phyloP scores from a whole-genome alignment of 1,284 basidiomycete species.

The Bondarzewia mesenterica region DNA sequence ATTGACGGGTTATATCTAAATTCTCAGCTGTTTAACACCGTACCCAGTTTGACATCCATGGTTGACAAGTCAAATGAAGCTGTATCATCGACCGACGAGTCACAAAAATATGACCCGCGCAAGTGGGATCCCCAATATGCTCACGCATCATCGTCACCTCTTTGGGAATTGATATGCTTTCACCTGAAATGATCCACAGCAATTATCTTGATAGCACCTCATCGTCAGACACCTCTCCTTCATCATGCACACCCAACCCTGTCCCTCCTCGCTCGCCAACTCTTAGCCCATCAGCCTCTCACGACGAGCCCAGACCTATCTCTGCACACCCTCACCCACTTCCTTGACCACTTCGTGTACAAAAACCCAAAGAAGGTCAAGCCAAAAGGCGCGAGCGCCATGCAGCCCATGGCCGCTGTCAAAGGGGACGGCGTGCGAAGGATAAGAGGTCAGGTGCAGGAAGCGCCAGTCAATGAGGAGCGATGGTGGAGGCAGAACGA shows the following conservation, averaged over 20 bases:
- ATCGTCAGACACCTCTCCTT: constrained; percentile 77
- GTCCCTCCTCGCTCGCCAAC: constrained; percentile 78
- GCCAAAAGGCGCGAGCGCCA: constrained; percentile 76
- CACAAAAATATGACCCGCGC: constrained; percentile 64
- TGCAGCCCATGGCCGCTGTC: constrained; percentile 81
- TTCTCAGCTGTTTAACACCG: constrained; percentile 64
- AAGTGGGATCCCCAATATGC: constrained; percentile 93
- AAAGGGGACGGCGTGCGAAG: constrained; percentile 67
- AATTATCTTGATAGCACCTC: too few species aligned
- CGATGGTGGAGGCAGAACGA: constrained; percentile 70
- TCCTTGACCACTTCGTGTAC: constrained; percentile 68
- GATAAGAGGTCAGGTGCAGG: constrained; percentile 56
- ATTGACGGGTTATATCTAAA: neutral
- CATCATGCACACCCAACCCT: constrained; percentile 91
- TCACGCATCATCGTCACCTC: constrained; percentile 71
- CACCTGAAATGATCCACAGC: too few species aligned
- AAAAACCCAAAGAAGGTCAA: constrained; percentile 89
- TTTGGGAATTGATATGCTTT: constrained; percentile 93
- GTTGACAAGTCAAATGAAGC: constrained; percentile 36
- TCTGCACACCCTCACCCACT: constrained; percentile 81
- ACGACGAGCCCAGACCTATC: constrained; percentile 85
- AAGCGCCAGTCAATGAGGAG: constrained; percentile 66
- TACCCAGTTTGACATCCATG: constrained; percentile 65
- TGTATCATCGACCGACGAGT: constrained; percentile 27
- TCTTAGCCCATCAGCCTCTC: constrained; percentile 64